phyloP scores from a whole-genome alignment of 106 monocot genomes.

The Dioscorea dumetorum region DNA sequence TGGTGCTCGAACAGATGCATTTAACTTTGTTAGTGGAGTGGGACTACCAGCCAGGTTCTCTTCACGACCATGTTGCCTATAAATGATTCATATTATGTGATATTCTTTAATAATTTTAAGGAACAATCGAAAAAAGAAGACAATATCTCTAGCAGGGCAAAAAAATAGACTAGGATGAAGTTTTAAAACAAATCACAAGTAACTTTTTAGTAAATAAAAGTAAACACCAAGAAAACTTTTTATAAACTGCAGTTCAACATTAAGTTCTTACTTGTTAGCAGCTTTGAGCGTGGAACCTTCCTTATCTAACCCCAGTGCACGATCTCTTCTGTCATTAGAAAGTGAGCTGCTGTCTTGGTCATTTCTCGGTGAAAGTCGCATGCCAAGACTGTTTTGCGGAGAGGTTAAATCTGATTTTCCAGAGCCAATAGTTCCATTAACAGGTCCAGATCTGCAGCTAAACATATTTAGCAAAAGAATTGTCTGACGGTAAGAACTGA shows the following conservation, averaged over 20 bases:
- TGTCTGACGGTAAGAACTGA: too few species aligned
- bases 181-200: too few species aligned
- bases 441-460: slow-evolving; percentile 38
- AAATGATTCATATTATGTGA: too few species aligned
- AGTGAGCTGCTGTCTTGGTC: slow-evolving; percentile 31
- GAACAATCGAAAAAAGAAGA: too few species aligned
- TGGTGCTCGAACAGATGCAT: slow-evolving; percentile 42
- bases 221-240: too few species aligned
- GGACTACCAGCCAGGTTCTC: slow-evolving; percentile 31
- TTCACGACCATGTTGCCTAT: slow-evolving; percentile 41
- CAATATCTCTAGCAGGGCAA: too few species aligned
- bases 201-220: too few species aligned
- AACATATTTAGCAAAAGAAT: background rate
- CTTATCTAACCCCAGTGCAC: slow-evolving; percentile 19
- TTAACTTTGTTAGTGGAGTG: slow-evolving; percentile 26
- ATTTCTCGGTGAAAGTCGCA: slow-evolving; percentile 29
- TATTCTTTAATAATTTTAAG: too few species aligned
- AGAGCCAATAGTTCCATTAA: background rate
- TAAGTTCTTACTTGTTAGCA: slow-evolving; percentile 32
- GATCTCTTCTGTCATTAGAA: slow-evolving; percentile 36
- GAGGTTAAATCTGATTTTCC: slow-evolving; percentile 22
- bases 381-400: slow-evolving; percentile 23
- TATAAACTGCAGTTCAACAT: background rate
- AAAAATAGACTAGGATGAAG: too few species aligned
- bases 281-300: slow-evolving; percentile 16